Evolutionary conservation across 139 green algal species (phyloP), one percentile per base, ranked within the genome.

Genomic region (Desmodesmus armatus): DNA sequence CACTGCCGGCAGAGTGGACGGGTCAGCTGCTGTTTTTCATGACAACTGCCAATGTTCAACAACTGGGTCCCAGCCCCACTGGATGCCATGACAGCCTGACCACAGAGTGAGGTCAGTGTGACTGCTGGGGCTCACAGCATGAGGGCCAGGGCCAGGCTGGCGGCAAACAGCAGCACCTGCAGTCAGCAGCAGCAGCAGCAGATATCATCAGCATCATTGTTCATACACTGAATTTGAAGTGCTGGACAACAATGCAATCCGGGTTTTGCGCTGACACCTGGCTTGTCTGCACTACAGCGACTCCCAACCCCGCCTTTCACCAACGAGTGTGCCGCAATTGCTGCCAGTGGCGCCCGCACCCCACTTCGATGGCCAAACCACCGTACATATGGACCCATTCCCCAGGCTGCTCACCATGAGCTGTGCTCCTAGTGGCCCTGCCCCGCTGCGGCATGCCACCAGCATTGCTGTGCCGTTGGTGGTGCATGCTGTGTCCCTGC

Each of bases 401-500:
- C 1, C 13, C 25, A 4, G 23, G 11, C 21, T 44, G 69, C 69
- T 77, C 40, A 77, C 69, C 69, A 35, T 51, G 39, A 53, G 25
- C 3, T 7, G 43, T 17, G 25, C 39, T 29, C 21, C 19, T 2
- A 33, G 21, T 5, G 69, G 19, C 3, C 69, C 69, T 51, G 69
- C 40, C 19, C 23, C 69, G 21, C 53, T 77, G 21, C 19, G 53
- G 69, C 69, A 77, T 3, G 69, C 29, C 40, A 77, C 69, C 39
- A 77, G 39, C 39, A 77, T 77, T 31, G 37, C 39, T 35, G 69
- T 77, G 21, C 39, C 69, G 33, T 77, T 77, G 29, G 23, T 58
- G 23, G 53, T 55, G 40, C 69, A 77, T 21, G 53, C 0, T 4
- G 69, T 35, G 21, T 77, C 69, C 6, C 40, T 77, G 40, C 69